Evolutionary conservation across 768 basidiomycete species (phyloP).

Genomic region (Boletus bicolor): DNA sequence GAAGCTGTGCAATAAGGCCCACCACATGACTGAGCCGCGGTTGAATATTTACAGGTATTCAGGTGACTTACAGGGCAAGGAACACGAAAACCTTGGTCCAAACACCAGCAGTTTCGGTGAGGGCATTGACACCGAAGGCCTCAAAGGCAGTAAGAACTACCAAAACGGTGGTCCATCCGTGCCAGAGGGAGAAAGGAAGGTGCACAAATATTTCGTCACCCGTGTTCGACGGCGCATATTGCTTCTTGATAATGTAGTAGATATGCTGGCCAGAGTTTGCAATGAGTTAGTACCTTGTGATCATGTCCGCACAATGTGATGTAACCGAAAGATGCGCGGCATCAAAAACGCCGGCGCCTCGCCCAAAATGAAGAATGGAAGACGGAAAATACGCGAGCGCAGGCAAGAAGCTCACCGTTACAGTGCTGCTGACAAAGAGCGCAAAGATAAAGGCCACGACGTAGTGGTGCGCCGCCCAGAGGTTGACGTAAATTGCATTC

Average conservation of each 20-base stretch:
- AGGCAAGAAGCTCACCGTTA: constrained; percentile 37
- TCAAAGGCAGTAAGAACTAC: constrained; percentile 81
- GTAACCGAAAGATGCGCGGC: neutral
- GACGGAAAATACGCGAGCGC: neutral
- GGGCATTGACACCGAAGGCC: constrained; percentile 81
- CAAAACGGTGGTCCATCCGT: constrained; percentile 88
- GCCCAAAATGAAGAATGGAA: constrained; percentile 16
- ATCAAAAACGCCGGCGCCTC: constrained; percentile 2
- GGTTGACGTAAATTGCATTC: constrained; percentile 85
- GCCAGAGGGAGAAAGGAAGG: constrained; percentile 94
- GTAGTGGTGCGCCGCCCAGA: constrained; percentile 80
- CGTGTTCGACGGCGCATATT: constrained; percentile 58
- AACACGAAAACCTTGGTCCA: constrained; percentile 97
- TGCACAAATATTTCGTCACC: constrained; percentile 89
- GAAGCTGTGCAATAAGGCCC: constrained; percentile 45
- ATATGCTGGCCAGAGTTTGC: constrained; percentile 55
- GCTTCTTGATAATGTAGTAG: constrained; percentile 93
- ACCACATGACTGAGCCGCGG: constrained; percentile 6
- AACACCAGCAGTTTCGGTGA: constrained; percentile 61
- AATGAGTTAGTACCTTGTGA: constrained; percentile 11
- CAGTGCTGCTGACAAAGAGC: constrained; percentile 78
- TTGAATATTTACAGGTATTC: neutral
- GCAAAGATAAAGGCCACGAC: constrained; percentile 81
- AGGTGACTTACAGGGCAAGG: constrained; percentile 66
- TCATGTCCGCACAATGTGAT: constrained; percentile 8